phyloP scores from a whole-genome alignment of 164 flowering plant species.

The Vitis rupestris region DNA sequence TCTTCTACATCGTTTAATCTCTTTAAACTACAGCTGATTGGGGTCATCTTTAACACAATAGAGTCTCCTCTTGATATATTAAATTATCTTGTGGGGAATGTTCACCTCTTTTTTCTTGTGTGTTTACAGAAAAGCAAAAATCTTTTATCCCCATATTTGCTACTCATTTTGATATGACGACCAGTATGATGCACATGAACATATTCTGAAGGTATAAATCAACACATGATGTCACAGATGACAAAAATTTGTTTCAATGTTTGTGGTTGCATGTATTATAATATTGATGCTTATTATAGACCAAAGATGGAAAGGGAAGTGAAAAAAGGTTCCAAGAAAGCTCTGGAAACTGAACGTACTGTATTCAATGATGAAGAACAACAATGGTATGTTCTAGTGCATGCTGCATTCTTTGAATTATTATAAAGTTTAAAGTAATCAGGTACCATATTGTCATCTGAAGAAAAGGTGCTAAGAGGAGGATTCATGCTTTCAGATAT shows the following conservation, averaged over 20 bases:
- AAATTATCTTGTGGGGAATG: not conserved
- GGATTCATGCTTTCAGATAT: too few relatives aligned
- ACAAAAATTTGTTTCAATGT: not conserved
- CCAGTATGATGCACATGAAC: not conserved
- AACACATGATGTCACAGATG: too few relatives aligned
- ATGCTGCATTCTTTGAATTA: conserved; percentile 3
- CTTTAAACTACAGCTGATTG: too few relatives aligned
- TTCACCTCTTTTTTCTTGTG: not conserved
- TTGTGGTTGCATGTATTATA: conserved; percentile 68
- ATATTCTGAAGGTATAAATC: not conserved
- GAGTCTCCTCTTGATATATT: not conserved
- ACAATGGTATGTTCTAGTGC: conserved; percentile 58
- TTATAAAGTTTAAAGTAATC: not conserved
- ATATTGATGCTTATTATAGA: conserved; percentile 78
- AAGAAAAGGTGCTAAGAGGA: too few relatives aligned
- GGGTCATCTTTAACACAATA: too few relatives aligned
- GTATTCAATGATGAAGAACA: conserved; percentile 95
- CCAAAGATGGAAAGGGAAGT: conserved; percentile 63
- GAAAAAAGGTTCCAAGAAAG: conserved; percentile 62
- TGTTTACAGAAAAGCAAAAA: not conserved
- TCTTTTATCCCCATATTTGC: not conserved
- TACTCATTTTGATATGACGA: not conserved
- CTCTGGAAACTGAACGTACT: conserved; percentile 49
- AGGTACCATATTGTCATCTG: too few relatives aligned
- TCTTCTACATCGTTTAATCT: too few relatives aligned